phyloP scores from a whole-genome alignment of 192 early-diverging fungal species.

The Paraglomus brasilianum region DNA sequence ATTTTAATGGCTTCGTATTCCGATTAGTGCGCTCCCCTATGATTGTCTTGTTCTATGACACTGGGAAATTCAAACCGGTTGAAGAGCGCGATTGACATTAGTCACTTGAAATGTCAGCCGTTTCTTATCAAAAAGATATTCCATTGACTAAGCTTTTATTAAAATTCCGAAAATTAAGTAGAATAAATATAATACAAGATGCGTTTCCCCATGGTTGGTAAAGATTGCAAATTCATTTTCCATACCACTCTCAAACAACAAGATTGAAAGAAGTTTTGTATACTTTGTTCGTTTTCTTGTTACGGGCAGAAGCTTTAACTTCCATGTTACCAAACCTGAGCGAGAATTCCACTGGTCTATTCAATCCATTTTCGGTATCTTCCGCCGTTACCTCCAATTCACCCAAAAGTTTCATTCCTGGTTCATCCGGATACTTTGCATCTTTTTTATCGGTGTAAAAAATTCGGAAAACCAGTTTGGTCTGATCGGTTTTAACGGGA shows the following conservation, averaged over 20 bases:
- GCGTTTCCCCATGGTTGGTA: too few relatives aligned
- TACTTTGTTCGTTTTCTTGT: constrained; percentile 3
- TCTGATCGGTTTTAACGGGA: constrained; percentile 14
- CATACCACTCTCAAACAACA: not conserved
- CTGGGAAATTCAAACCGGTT: too few relatives aligned
- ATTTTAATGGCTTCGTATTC: too few relatives aligned
- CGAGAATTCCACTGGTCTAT: constrained; percentile 13
- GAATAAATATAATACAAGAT: too few relatives aligned
- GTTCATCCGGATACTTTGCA: constrained; percentile 23
- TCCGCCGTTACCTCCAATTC: constrained; percentile 5
- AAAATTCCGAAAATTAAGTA: too few relatives aligned
- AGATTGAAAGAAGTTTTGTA: constrained; percentile 10
- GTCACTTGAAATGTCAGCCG: too few relatives aligned
- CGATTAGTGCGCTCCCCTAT: too few relatives aligned
- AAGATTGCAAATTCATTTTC: too few relatives aligned
- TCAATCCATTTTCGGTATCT: constrained; percentile 1
- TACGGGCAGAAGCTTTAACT: constrained; percentile 18
- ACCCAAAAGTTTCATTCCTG: not conserved
- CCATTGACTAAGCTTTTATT: too few relatives aligned
- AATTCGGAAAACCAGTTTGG: constrained; percentile 8
- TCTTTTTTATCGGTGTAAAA: not conserved
- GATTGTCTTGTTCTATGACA: too few relatives aligned
- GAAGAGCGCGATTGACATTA: too few relatives aligned
- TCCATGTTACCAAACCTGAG: constrained; percentile 15
- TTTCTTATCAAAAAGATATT: too few relatives aligned